Evolutionary conservation across 768 basidiomycete genomes (phyloP), one percentile per base, ranked within the genome.

Genomic region (Lentinula aciculospora): DNA sequence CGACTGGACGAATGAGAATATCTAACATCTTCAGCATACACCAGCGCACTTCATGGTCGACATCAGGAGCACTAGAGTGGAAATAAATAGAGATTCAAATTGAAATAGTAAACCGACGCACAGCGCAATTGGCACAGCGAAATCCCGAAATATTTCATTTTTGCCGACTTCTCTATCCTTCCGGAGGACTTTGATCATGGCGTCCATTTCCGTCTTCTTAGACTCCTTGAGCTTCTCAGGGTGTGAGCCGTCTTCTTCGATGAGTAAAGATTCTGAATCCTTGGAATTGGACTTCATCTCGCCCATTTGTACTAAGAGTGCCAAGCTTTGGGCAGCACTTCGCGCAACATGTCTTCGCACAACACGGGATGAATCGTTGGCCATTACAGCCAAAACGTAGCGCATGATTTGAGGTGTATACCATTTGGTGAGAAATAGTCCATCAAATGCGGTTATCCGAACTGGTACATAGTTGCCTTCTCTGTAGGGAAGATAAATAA

Each of bases 391-490:
- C 49, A 96, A 79, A 61, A 98, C 77, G 66, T 98, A 98, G 13
- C 84, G 83, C 83, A 92, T 89, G 64, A 95, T 85, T 65, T 84
- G 81, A 34, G 86, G 85, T 1, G 86, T 79, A 68, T 92, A 87
- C 93, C 94, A 89, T 72, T 93, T 87, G 58, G 88, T 88, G 68
- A 94, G 73, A 77, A 96, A 87, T 9, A 98, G 79, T 32, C 92
- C 91, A 70, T 99, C 97, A 64, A 99, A 97, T 3, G 97, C 96
- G 3, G 91, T 86, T 45, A 93, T 81, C 46, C 97, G 88, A 45
- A 99, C 91, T 67, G 92, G 88, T 2, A 87, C 88, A 64, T 89
- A 94, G 67, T 98, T 97, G 39, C 96, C 97, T 72, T 97, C 94
- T 25, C 95, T 95, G 62, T 27, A 59, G 29, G 56, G n/a, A n/a